Evolutionary conservation across 1,284 basidiomycete species (phyloP).

Genomic region (Ustilago bromivora): DNA sequence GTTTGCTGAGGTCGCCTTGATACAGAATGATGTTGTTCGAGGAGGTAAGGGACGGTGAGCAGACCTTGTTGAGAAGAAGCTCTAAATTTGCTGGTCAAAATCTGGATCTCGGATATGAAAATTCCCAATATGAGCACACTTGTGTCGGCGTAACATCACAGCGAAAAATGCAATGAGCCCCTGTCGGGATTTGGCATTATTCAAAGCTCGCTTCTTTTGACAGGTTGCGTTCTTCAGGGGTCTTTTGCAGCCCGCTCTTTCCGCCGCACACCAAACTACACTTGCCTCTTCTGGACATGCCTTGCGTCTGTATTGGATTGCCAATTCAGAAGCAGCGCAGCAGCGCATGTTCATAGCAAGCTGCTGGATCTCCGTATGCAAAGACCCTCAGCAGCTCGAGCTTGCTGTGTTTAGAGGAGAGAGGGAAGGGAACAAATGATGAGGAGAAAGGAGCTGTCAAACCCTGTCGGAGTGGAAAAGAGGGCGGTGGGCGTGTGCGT

Average conservation of each 20-base stretch:
- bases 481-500: background rate
- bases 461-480: slow-evolving; percentile 5
- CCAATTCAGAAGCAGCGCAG: too few relatives aligned
- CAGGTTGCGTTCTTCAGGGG: slow-evolving; percentile 11
- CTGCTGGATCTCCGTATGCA: too few relatives aligned
- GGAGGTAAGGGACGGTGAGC: background rate
- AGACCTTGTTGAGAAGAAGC: slow-evolving; percentile 3
- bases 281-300: background rate
- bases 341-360: background rate
- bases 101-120: slow-evolving; percentile 9
- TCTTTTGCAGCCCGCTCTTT: slow-evolving; percentile 5
- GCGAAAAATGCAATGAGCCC: slow-evolving; percentile 11
- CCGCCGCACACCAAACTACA: background rate
- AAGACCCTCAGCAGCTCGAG: too few relatives aligned
- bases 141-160: background rate
- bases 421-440: background rate
- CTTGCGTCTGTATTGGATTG: background rate
- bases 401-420: background rate
- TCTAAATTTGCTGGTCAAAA: background rate
- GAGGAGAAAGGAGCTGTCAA: background rate
- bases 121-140: background rate
- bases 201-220: slow-evolving; percentile 10
- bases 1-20: background rate
- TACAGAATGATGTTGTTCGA: background rate
- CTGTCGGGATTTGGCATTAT: background rate